Percentiles rank a stretch among this genome's conserved stretches.
Conservation (phyloP, 1,284 basidiomycete species). For the Psilocybe mexicana region DNA sequence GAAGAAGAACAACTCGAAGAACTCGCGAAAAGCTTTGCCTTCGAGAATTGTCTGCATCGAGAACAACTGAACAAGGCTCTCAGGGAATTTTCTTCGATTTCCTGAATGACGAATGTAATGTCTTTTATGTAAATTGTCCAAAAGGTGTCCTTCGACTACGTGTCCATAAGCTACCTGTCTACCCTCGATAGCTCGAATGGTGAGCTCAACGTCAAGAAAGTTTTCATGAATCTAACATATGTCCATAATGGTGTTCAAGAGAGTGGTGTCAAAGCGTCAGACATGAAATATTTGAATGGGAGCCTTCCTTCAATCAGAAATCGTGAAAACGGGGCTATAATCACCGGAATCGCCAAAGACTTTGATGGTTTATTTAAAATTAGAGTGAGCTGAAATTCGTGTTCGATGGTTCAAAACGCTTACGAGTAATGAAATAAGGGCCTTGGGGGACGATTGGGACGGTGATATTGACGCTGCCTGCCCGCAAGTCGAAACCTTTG, state of each 20-base stretch:
- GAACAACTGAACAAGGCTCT: conserved; percentile 43
- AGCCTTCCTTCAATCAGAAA: conserved; percentile 3
- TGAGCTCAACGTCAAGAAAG: conserved; percentile 6
- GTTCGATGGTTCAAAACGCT: conserved; percentile 8
- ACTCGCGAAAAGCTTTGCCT: conserved; percentile 56
- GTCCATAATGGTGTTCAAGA: background rate
- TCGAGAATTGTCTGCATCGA: conserved; percentile 51
- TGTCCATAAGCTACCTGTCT: background rate
- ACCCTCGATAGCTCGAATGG: background rate
- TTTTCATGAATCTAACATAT: conserved; percentile 1
- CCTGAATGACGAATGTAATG: background rate
- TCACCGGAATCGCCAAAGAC: conserved; percentile 37
- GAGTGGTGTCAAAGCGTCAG: background rate
- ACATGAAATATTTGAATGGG: background rate
- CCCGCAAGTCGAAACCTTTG: conserved; percentile 27
- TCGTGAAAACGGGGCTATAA: conserved; percentile 26
- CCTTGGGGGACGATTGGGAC: conserved; percentile 25
- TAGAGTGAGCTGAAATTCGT: background rate
- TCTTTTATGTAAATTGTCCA: background rate
- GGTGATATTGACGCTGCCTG: conserved; percentile 25
- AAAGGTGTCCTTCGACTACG: background rate
- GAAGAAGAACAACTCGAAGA: conserved; percentile 35
- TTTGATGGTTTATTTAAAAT: conserved; percentile 5
- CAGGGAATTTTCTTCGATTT: conserved; percentile 27
- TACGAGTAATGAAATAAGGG: conserved; percentile 27